Evolutionary conservation across 306 rosid species (phyloP), one percentile per base, ranked within the genome.

Genomic region (Rubus parviflorus): DNA sequence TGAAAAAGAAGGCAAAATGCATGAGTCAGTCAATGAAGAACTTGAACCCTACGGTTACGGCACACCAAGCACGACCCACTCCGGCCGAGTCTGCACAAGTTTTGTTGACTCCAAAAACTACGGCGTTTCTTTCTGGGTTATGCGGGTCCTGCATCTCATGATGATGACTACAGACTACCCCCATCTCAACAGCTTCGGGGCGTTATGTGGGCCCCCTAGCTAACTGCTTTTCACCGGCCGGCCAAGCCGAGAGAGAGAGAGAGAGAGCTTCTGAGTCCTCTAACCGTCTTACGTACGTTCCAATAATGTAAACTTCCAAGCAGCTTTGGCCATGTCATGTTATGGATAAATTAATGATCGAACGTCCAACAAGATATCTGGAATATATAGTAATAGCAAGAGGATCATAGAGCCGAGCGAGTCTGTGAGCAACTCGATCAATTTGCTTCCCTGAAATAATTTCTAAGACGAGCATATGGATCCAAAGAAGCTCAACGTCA

Each of bases 31-130:
- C 84, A 83, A 81, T 62, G 37, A 11, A 30, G 37, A 12, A 12
- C 72, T 20, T 49, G 38, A 81, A 83, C 81, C 81, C 79, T 64
- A 46, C 40, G 63, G 68, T 49, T 79, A 80, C 75, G 81, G 92
- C 90, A 85, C 89, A 70, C 93, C 91, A 78, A 41, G 71, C 69
- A 85, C 73, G 93, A 89, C 66, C 92, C 69, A 66, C 8, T 72
- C 22, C 77, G 19, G 4, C 35, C 16, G 77, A 85, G 82, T 68
- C 76, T 77, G 51, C 66, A 19, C 73, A 0, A 20, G 8, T 25
- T 9, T 40, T 7, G 67, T 68, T 87, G 90, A 87, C 90, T 4
- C 67, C 20, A 6, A 7, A 53, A 20, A 56, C 81, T 41, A 75
- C 80, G 37, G 43, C 77, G 68, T 70, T 76, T 30, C 17, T 10